Conservation (phyloP, 2,329 filamentous ascomycete genomes). For the Ophiocordyceps robertsii region DNA sequence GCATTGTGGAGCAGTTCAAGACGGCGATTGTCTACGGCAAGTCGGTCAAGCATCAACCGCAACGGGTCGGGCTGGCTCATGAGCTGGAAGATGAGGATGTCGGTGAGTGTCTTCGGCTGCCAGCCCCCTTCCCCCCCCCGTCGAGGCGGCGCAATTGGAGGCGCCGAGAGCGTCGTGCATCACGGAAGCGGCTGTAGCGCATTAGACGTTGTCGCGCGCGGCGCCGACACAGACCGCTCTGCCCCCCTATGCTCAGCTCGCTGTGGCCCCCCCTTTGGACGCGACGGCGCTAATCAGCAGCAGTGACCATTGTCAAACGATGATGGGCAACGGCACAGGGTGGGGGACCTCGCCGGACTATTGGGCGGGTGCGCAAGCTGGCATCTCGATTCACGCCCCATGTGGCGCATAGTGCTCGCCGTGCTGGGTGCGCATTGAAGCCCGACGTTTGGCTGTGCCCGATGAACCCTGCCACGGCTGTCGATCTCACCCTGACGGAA, state of each 20-base stretch:
- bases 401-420: neutral
- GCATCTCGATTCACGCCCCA: neutral
- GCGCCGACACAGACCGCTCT: neutral
- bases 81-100: constrained; percentile 96
- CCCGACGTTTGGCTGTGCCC: constrained; percentile 1
- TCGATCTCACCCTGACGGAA: neutral
- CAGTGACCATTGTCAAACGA: constrained; percentile 51
- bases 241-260: constrained; percentile 3
- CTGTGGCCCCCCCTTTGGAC: neutral
- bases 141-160: too few species aligned
- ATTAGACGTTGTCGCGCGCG: neutral
- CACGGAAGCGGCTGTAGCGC: too few species aligned
- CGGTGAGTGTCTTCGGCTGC: constrained; percentile 55
- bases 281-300: constrained; percentile 4
- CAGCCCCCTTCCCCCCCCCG: too few species aligned
- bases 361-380: constrained; percentile 1
- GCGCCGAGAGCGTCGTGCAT: too few species aligned
- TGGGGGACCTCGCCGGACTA: constrained; percentile 2
- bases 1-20: constrained; percentile 91
- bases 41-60: constrained; percentile 96
- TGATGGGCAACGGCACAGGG: constrained; percentile 20
- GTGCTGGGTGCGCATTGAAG: neutral
- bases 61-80: constrained; percentile 81
- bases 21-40: constrained; percentile 92
- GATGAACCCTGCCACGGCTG: neutral